Evolutionary conservation across 257 asterid genomes (phyloP).

Genomic region (Capsicum baccatum): DNA sequence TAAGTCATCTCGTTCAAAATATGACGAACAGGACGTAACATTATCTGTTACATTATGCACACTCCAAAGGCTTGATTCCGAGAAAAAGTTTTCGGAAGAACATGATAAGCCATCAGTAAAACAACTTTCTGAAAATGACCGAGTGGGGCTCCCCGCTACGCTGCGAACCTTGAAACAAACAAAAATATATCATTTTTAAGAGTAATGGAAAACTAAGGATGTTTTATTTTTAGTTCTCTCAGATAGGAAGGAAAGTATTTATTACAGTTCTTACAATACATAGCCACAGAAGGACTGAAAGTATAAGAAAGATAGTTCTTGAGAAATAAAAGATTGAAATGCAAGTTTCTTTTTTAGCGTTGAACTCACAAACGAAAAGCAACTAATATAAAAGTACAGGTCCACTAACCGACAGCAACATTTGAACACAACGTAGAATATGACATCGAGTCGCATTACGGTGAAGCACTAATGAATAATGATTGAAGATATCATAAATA

Average conservation of each 20-base stretch:
- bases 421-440: not conserved
- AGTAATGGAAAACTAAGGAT: not conserved
- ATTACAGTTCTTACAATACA: too few relatives aligned
- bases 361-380: too few relatives aligned
- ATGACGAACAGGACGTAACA: constrained; percentile 38
- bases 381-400: too few relatives aligned
- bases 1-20: constrained; percentile 37
- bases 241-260: too few relatives aligned
- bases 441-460: not conserved
- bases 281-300: too few relatives aligned
- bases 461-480: not conserved
- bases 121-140: constrained; percentile 48
- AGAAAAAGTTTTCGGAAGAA: constrained; percentile 52
- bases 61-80: constrained; percentile 43
- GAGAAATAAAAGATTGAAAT: too few relatives aligned
- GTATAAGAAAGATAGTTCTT: too few relatives aligned
- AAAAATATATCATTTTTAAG: not conserved
- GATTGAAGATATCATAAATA: not conserved
- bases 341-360: too few relatives aligned
- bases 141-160: constrained; percentile 50
- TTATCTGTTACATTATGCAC: constrained; percentile 36
- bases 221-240: too few relatives aligned
- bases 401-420: not conserved
- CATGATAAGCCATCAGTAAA: constrained; percentile 52
- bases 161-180: constrained; percentile 48